These are phyloP conservation scores for Penicillium sp. DNA, from an alignment of 2,329 filamentous ascomycete species.

Conservation along the genomic window DNA sequence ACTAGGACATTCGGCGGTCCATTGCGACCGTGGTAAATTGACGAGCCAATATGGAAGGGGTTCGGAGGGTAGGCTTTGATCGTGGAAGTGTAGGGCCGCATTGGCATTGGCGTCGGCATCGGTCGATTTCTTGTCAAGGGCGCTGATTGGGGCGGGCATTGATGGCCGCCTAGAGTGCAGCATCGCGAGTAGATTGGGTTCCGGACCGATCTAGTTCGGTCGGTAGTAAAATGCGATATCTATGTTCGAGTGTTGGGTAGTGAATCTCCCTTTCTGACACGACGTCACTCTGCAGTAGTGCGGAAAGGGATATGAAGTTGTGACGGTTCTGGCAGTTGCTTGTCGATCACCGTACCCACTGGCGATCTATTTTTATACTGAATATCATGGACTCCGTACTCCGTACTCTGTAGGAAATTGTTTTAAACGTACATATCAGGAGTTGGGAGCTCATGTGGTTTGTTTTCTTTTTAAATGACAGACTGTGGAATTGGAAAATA, in stretches of 20 bases:
- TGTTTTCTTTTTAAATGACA: not conserved
- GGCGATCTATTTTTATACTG: slow-evolving; percentile 3
- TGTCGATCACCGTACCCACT: slow-evolving; percentile 16
- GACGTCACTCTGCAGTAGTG: slow-evolving; percentile 9
- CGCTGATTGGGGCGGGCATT: slow-evolving; percentile 20
- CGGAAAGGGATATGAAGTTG: not conserved
- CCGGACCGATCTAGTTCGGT: not conserved
- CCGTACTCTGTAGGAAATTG: too few relatives aligned
- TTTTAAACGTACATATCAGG: not conserved
- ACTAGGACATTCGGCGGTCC: slow-evolving; percentile 60
- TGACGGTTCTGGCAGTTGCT: slow-evolving; percentile 1
- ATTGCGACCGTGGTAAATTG: slow-evolving; percentile 59
- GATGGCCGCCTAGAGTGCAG: slow-evolving; percentile 9
- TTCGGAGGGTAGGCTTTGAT: slow-evolving; percentile 9
- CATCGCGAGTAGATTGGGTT: slow-evolving; percentile 1
- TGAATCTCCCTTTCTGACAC: not conserved
- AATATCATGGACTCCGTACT: too few relatives aligned
- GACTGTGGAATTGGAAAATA: not conserved
- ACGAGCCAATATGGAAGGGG: slow-evolving; percentile 67
- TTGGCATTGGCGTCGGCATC: slow-evolving; percentile 10
- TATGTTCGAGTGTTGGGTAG: not conserved
- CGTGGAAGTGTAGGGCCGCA: slow-evolving; percentile 9
- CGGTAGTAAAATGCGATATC: not conserved
- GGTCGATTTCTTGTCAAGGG: slow-evolving; percentile 18
- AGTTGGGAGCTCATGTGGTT: not conserved